Percentiles rank a stretch among this genome's conserved stretches.
These are phyloP conservation scores for Neurospora sublineolata DNA, from an alignment of 495 filamentous ascomycete species.

Conservation along the genomic window DNA sequence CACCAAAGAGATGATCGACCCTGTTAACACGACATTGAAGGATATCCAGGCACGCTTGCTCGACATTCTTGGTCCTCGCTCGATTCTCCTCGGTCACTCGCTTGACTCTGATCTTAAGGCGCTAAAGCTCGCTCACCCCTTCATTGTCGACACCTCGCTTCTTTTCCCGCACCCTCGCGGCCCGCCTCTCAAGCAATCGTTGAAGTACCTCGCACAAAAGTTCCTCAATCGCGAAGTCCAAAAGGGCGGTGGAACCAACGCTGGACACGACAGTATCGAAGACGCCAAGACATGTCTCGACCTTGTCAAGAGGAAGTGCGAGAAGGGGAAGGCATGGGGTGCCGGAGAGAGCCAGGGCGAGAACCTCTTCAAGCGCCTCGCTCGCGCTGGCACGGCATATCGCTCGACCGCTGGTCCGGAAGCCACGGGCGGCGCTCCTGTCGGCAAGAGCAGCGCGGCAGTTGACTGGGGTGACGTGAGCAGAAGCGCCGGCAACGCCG, in stretches of 20 bases:
- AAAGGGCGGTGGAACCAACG: conserved; percentile 43
- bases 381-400: conserved; percentile 40
- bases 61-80: conserved; percentile 55
- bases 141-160: conserved; percentile 80
- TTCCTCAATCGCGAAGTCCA: conserved; percentile 81
- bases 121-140: conserved; percentile 76
- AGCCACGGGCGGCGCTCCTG: conserved; percentile 32
- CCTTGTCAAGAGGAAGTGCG: conserved; percentile 87
- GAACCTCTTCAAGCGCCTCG: conserved; percentile 76
- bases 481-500: conserved; percentile 59
- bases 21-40: conserved; percentile 67
- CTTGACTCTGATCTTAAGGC: conserved; percentile 81
- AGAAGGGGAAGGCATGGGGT: conserved; percentile 77
- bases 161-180: conserved; percentile 56
- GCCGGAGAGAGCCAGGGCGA: conserved; percentile 62
- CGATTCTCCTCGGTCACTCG: conserved; percentile 84
- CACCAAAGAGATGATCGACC: conserved; percentile 66
- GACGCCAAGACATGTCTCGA: conserved; percentile 85
- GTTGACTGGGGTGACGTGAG: conserved; percentile 81
- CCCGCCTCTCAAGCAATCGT: conserved; percentile 48
- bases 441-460: conserved; percentile 62
- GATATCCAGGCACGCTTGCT: conserved; percentile 77
- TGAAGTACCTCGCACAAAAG: conserved; percentile 75
- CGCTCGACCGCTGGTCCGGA: conserved; percentile 41
- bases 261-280: conserved; percentile 83